Evolutionary conservation across 1,284 basidiomycete genomes (phyloP), one percentile per base, ranked within the genome.

Genomic region (Cutaneotrichosporon cavernicola): DNA sequence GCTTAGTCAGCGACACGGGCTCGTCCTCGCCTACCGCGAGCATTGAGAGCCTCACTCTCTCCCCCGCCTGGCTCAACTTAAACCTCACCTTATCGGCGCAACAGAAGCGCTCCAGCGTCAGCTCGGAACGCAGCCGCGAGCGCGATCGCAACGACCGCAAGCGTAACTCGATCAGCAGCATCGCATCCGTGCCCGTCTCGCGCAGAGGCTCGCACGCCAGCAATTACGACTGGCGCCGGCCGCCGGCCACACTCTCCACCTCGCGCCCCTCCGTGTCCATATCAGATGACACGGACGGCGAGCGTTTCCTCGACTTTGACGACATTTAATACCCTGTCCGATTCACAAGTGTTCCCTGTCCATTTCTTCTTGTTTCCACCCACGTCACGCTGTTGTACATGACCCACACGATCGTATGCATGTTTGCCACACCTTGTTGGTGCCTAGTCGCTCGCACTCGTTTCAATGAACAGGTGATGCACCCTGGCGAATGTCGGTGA

Each of bases 221-320:
- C 58, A 38, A 5, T 3, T 31, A 21, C 13, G 56, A 58, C 31
- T 47, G 31, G 40, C 46, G 46, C 56, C 56, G 46, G 21, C 43
- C 56, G 26, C 38, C 22, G 18, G 22, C 22, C 22, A 34, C 38
- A 32, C 22, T 9, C 58, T 40, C 38, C 31, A 18, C 43, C 43
- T 40, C 14, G 9, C 57, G 26, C 46, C 55, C n/a, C n/a, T 31
- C 58, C 18, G 58, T 58, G 46, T 21, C 62, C 31, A 30, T 56
- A 10, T 21, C 40, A n/a, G 58, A 64, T 47, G 58, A 64, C 55
- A 32, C 34, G 16, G 63, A 64, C 43, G 63, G 55, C 43, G 67
- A 68, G 57, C 59, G 64, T 6, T 68, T 68, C 62, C 64, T 68
- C 53, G 67, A 68, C 59, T 68, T 68, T 68, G 67, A 68, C 60